These are phyloP conservation scores for Chaetothyriales sp. DNA, from an alignment of 2,329 filamentous ascomycete genomes.

Conservation along the genomic window DNA sequence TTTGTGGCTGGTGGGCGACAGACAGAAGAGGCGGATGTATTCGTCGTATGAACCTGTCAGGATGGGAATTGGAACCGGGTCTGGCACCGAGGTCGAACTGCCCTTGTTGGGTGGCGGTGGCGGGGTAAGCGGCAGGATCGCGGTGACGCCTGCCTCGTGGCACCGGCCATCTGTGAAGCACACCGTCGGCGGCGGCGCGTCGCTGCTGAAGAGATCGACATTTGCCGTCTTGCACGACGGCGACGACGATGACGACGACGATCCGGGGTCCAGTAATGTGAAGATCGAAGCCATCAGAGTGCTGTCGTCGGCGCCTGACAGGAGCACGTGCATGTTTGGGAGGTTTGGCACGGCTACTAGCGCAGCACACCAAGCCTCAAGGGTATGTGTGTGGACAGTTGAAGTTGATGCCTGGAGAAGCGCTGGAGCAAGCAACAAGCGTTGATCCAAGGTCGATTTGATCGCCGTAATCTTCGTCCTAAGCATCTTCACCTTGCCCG, in stretches of 20 bases:
- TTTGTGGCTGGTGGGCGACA: constrained; percentile 21
- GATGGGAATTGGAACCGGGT: constrained; percentile 36
- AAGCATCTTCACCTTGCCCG: constrained; percentile 15
- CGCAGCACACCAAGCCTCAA: constrained; percentile 52
- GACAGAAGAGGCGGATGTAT: constrained; percentile 49
- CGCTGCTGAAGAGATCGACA: neutral
- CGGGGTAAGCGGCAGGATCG: constrained; percentile 58
- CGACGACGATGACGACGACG: neutral
- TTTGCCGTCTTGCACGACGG: constrained; percentile 8
- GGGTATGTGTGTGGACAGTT: constrained; percentile 27
- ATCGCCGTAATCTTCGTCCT: constrained; percentile 26
- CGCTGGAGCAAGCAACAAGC: neutral
- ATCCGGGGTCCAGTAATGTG: constrained; percentile 18
- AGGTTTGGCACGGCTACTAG: constrained; percentile 45
- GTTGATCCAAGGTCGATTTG: constrained; percentile 13
- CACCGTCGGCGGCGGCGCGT: constrained; percentile 1
- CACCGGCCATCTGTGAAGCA: constrained; percentile 36
- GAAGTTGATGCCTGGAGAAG: constrained; percentile 21
- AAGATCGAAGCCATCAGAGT: constrained; percentile 28
- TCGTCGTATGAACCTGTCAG: constrained; percentile 92
- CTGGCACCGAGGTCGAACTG: neutral
- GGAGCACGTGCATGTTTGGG: constrained; percentile 18
- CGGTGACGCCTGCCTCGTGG: constrained; percentile 72
- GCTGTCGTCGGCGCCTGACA: constrained; percentile 62
- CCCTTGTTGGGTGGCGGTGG: constrained; percentile 3